Conservation (phyloP, 495 filamentous ascomycete genomes). For the Aspergillus cavernicola region DNA sequence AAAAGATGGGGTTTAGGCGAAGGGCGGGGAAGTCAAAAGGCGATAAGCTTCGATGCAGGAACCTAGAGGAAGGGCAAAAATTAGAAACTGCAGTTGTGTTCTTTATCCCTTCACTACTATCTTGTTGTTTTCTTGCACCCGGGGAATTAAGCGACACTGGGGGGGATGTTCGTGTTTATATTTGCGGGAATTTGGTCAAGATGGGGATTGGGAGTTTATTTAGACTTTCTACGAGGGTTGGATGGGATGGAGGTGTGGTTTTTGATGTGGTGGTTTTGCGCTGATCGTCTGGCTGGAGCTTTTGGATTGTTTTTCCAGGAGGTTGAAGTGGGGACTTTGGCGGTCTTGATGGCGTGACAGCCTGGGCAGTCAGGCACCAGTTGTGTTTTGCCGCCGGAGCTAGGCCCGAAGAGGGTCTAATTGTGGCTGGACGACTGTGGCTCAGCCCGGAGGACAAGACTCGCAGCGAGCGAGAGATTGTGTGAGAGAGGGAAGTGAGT, state of each 20-base stretch:
- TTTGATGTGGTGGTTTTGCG: slow-evolving; percentile 5
- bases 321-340: not conserved
- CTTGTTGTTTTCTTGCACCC: not conserved
- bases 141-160: not conserved
- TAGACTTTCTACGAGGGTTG: not conserved
- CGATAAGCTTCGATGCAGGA: slow-evolving; percentile 25
- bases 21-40: slow-evolving; percentile 34
- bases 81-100: slow-evolving; percentile 9
- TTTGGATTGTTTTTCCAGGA: not conserved
- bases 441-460: slow-evolving; percentile 4
- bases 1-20: slow-evolving; percentile 21
- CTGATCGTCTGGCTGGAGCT: not conserved
- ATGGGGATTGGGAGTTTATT: not conserved
- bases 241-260: not conserved
- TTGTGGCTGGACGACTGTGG: slow-evolving; percentile 9
- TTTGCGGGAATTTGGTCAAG: not conserved
- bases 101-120: slow-evolving; percentile 2
- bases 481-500: slow-evolving; percentile 1
- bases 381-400: not conserved
- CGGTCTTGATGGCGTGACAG: not conserved
- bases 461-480: slow-evolving; percentile 3
- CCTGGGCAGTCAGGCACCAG: slow-evolving; percentile 16
- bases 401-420: slow-evolving; percentile 13
- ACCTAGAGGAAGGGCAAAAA: slow-evolving; percentile 10
- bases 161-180: not conserved